A percentile compares a stretch with the other conserved stretches of the same genome.
phyloP scores from a whole-genome alignment of 2,329 filamentous ascomycete genomes.

The Exophiala xenobiotica region DNA sequence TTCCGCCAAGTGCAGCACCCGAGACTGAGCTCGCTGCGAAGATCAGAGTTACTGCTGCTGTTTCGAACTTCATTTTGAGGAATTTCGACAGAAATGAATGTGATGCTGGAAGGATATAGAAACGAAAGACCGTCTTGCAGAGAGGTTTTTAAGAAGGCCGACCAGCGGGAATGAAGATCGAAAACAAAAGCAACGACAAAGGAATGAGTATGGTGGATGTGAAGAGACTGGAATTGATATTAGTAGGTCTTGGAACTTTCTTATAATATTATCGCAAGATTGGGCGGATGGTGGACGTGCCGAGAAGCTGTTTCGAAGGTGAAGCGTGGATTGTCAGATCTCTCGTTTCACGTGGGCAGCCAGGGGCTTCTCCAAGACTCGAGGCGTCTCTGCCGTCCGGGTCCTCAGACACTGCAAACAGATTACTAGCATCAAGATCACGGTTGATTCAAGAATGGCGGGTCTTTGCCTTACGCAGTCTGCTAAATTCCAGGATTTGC shows the following conservation, averaged over 20 bases:
- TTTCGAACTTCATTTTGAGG: constrained; percentile 23
- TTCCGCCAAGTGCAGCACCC: constrained; percentile 21
- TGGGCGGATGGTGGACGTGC: constrained; percentile 15
- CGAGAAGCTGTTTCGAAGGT: constrained; percentile 19
- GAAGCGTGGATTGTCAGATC: constrained; percentile 21
- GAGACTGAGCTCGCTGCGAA: constrained; percentile 20
- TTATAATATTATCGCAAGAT: constrained; percentile 16
- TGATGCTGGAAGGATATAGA: constrained; percentile 6
- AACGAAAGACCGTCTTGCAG: constrained; percentile 15
- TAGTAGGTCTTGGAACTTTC: constrained; percentile 22
- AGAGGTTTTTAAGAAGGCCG: constrained; percentile 19
- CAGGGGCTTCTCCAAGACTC: constrained; percentile 1
- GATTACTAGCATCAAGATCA: neutral
- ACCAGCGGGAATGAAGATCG: constrained; percentile 25
- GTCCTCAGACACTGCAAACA: neutral
- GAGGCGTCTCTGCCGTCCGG: neutral
- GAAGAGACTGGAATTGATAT: constrained; percentile 3
- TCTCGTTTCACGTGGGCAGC: constrained; percentile 17
- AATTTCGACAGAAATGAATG: constrained; percentile 2
- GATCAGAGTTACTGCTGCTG: constrained; percentile 18
- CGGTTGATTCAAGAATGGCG: no score
- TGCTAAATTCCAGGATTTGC: neutral
- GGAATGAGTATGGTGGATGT: constrained; percentile 10
- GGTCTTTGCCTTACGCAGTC: no score
- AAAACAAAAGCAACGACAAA: constrained; percentile 9